Conservation (phyloP, 768 basidiomycete genomes). For the Trametes cingulata region DNA sequence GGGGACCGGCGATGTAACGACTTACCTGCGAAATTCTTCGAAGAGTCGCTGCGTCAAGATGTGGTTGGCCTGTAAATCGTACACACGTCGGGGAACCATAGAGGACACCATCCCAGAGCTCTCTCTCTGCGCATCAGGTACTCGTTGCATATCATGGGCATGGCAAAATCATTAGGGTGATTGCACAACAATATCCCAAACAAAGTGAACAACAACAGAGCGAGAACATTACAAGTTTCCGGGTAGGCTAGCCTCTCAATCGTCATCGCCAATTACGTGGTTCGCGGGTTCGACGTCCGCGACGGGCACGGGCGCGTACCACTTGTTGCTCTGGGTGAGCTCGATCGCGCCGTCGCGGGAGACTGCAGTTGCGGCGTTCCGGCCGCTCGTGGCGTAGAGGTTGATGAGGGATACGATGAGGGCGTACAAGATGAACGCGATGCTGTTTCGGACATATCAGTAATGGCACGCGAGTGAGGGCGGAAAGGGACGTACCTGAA, state of each 20-base stretch:
- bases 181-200: background rate
- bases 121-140: no score
- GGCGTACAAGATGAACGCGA: constrained; percentile 78
- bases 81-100: no score
- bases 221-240: no score
- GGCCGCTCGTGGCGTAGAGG: constrained; percentile 64
- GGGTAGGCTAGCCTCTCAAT: background rate
- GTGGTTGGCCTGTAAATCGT: no score
- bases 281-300: constrained; percentile 26
- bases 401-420: constrained; percentile 71
- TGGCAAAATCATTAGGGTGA: no score
- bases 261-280: constrained; percentile 56
- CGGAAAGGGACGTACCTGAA: constrained; percentile 57
- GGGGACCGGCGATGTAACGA: no score
- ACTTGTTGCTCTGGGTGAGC: constrained; percentile 48
- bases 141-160: no score
- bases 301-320: constrained; percentile 65
- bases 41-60: no score
- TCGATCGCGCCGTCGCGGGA: constrained; percentile 42
- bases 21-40: no score
- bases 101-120: no score
- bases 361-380: constrained; percentile 44
- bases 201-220: background rate
- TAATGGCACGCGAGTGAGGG: background rate
- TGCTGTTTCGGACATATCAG: constrained; percentile 36